Evolutionary conservation across 345 rosid genomes (phyloP).

Genomic region (Salix suchowensis): DNA sequence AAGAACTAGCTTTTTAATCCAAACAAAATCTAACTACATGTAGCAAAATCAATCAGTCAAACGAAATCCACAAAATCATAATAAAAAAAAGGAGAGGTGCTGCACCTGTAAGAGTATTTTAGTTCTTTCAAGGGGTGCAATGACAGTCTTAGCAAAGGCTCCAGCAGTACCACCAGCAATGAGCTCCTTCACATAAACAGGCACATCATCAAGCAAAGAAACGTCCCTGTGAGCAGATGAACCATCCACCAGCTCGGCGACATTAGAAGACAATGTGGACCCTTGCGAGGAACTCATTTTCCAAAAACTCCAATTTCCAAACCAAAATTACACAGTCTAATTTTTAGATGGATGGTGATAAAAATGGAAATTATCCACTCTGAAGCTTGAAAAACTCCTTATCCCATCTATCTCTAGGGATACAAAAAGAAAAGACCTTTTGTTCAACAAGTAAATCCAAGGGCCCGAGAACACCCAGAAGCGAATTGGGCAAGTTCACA

Average conservation of each 20-base stretch:
- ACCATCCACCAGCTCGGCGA: slow-evolving; percentile 60
- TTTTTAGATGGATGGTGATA: not conserved
- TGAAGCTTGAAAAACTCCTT: slow-evolving; percentile 54
- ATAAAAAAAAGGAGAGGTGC: not conserved
- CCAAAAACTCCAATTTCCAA: slow-evolving; percentile 18
- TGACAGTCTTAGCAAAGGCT: slow-evolving; percentile 80
- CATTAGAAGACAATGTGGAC: slow-evolving; percentile 56
- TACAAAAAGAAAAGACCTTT: slow-evolving; percentile 34
- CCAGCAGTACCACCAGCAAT: slow-evolving; percentile 98
- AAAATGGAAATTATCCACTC: slow-evolving; percentile 39
- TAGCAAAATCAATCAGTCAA: not conserved
- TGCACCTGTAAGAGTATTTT: slow-evolving; percentile 89
- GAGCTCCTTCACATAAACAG: slow-evolving; percentile 79
- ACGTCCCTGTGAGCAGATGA: slow-evolving; percentile 37
- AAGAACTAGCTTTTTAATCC: not conserved
- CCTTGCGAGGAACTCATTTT: slow-evolving; percentile 67
- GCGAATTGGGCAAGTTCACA: slow-evolving; percentile 45
- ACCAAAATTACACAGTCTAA: not conserved
- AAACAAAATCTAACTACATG: not conserved
- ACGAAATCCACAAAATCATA: not conserved
- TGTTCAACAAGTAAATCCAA: slow-evolving; percentile 32
- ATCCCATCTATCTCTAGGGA: slow-evolving; percentile 89
- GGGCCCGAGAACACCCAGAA: slow-evolving; percentile 62
- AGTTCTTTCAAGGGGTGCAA: slow-evolving; percentile 87
- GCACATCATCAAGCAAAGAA: slow-evolving; percentile 52